Conservation (phyloP, 2,329 filamentous ascomycete genomes). For the Curvularia spicifera region DNA sequence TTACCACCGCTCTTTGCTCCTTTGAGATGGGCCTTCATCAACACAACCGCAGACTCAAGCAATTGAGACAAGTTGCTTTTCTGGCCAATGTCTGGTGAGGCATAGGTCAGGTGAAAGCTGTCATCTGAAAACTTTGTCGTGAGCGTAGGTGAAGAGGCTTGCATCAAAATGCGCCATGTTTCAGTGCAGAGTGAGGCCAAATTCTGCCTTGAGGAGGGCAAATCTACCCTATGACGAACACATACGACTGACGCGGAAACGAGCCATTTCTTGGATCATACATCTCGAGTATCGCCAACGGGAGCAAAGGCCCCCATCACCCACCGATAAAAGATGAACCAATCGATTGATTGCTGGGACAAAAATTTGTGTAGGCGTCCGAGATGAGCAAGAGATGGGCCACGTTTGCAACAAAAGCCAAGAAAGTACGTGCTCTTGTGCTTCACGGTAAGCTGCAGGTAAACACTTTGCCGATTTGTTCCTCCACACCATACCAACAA, state of each 20-base stretch:
- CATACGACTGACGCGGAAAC: background rate
- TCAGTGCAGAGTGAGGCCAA: constrained; percentile 5
- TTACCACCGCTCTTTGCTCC: constrained; percentile 29
- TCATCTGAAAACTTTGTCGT: constrained; percentile 5
- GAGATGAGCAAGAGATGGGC: constrained; percentile 28
- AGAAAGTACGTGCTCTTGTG: constrained; percentile 41
- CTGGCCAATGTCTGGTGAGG: constrained; percentile 30
- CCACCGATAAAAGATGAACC: constrained; percentile 26
- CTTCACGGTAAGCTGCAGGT: constrained; percentile 40
- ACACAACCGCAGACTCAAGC: constrained; percentile 19
- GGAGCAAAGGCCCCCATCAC: constrained; percentile 18
- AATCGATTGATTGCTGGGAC: constrained; percentile 21
- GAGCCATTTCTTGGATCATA: constrained; percentile 10
- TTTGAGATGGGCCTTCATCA: constrained; percentile 15
- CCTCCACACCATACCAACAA: constrained; percentile 25
- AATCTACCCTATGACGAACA: background rate
- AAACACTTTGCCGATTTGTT: constrained; percentile 38
- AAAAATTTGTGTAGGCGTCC: constrained; percentile 22
- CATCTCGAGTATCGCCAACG: constrained; percentile 36
- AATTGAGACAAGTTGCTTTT: constrained; percentile 27
- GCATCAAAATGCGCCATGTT: constrained; percentile 19
- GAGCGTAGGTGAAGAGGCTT: constrained; percentile 23
- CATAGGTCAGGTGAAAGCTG: constrained; percentile 22
- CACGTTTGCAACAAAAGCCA: constrained; percentile 44
- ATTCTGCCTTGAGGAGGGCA: background rate